Base-by-base conservation (phyloP, 2,329 filamentous ascomycete genomes). In the Bipolaris zeicola region DNA sequence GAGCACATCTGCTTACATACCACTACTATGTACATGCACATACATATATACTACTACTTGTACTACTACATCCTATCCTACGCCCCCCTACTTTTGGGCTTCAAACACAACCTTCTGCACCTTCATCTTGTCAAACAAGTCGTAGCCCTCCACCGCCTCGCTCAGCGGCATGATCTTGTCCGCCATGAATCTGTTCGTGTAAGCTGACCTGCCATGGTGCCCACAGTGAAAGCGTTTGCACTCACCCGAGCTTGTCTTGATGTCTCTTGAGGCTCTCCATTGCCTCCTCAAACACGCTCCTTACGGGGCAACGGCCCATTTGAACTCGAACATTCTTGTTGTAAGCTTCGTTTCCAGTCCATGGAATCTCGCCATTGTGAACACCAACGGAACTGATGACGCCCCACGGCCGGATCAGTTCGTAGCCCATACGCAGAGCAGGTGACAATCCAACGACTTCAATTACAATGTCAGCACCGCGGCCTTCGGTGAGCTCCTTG, bases 391-490 rank as follows among this genome's bases (percentile, higher is more conserved):
- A 78, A 43, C 70, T 76, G 36, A 83, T 81, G 24, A 77, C 66
- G 0, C 81, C 81, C 79, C 79, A 83, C 0, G 81, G 81, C 47
- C 81, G 69, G 47, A 82, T 70, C 54, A 82, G 69, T 55, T 83
- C 80, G 52, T 78, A 82, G 3, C 76, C 77, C 68, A 82, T 73
- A 58, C 78, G 73, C 57, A 81, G 73, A 10, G 81, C 81, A 33
- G 80, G 77, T 37, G 77, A 77, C 49, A 82, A 70, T 5, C 81
- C 81, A 4, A 82, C 80, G 3, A 79, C 78, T 62, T 82, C 80
- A 44, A 96, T 87, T 2, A 95, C 87, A 16, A 91, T 87, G 77
- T 97, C 93, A 13, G 92, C 92, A 6, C 93, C 93, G 37, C 93
- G 83, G 6, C 92, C 92, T 14, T 89, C 82, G 0, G 91, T 95